A percentile compares a stretch with the other conserved stretches of the same genome.
Conservation (phyloP, 225 moss, liverwort and hornwort species). For the Lunularia cruciata region DNA sequence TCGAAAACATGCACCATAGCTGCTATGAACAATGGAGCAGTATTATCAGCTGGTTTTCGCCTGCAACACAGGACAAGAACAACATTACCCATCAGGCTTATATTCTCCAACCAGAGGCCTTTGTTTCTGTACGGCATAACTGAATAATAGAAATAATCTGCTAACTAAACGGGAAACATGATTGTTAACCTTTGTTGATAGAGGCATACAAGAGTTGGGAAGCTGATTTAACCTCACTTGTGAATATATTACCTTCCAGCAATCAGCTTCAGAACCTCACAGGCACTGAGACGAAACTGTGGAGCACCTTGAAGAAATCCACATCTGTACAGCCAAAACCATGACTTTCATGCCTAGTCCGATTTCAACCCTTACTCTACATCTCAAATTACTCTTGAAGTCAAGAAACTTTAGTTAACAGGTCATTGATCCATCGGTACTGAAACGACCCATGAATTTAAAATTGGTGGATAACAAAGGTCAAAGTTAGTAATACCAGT, state of each 20-base stretch:
- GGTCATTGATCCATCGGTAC: too few species aligned
- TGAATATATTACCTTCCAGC: conserved; percentile 57
- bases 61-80: conserved; percentile 43
- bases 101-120: too few species aligned
- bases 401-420: too few species aligned
- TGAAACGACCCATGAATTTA: too few species aligned
- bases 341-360: neutral
- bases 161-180: neutral
- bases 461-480: too few species aligned
- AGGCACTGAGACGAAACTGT: conserved; percentile 78
- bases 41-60: conserved; percentile 81
- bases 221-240: neutral
- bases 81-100: too few species aligned
- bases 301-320: conserved; percentile 60
- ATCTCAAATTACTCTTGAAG: too few species aligned
- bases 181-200: neutral
- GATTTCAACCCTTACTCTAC: too few species aligned
- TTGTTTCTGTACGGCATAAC: too few species aligned
- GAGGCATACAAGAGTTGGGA: neutral
- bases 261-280: conserved; percentile 85
- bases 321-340: conserved; percentile 29
- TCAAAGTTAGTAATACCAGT: too few species aligned
- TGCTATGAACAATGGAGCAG: conserved; percentile 50
- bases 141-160: too few species aligned
- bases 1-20: conserved; percentile 86